Percentiles rank a stretch among this genome's conserved stretches.
phyloP scores from a whole-genome alignment of 768 basidiomycete genomes.

The Hericium alpestre region DNA sequence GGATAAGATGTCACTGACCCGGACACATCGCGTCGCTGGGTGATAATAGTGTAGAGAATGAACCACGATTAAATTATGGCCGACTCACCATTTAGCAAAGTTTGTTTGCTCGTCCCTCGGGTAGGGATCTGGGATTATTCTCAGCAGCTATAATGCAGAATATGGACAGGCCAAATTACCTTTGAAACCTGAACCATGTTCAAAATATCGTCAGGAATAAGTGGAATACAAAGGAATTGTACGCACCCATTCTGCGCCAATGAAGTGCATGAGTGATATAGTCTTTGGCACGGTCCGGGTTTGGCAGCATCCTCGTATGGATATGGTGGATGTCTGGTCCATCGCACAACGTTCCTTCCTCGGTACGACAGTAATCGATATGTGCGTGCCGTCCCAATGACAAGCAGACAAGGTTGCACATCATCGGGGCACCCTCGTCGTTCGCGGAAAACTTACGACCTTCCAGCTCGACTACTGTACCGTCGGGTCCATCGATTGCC shows the following conservation, averaged over 20 bases:
- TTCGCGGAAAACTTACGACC: slow-evolving; percentile 43
- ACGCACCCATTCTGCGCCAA: slow-evolving; percentile 50
- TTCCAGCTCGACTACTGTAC: slow-evolving; percentile 38
- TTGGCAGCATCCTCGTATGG: slow-evolving; percentile 29
- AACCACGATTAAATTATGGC: neutral
- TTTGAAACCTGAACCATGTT: slow-evolving; percentile 40
- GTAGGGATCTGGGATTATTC: slow-evolving; percentile 37
- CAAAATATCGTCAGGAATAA: too few species aligned
- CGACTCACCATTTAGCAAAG: slow-evolving; percentile 42
- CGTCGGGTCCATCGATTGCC: slow-evolving; percentile 45
- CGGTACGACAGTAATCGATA: slow-evolving; percentile 43
- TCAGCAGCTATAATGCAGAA: neutral
- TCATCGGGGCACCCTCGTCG: slow-evolving; percentile 53
- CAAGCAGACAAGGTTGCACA: slow-evolving; percentile 48
- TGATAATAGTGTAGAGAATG: neutral
- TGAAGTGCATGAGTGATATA: slow-evolving; percentile 41
- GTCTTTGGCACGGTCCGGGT: slow-evolving; percentile 41
- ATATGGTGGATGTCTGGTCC: slow-evolving; percentile 39
- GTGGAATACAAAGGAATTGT: neutral
- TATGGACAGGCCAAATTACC: slow-evolving; percentile 18
- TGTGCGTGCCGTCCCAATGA: slow-evolving; percentile 48
- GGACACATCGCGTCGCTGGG: slow-evolving; percentile 40
- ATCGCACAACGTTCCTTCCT: slow-evolving; percentile 26
- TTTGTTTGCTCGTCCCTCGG: slow-evolving; percentile 43
- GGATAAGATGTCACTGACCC: slow-evolving; percentile 21